Evolutionary conservation across 495 filamentous ascomycete genomes (phyloP), one percentile per base, ranked within the genome.

Genomic region (Xylaria castorea): DNA sequence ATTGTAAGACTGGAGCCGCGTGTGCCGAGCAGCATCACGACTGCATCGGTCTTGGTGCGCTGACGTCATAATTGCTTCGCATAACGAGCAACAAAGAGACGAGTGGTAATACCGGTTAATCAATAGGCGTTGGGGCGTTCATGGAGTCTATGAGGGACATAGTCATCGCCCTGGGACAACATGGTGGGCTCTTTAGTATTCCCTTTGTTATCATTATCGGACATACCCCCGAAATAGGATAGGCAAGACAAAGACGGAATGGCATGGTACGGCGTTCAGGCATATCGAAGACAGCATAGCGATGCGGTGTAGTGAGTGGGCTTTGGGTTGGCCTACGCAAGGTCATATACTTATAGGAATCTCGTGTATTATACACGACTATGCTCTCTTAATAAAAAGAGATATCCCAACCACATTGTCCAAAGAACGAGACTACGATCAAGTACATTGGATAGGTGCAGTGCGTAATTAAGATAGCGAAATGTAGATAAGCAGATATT

Each of bases 191-290:
- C 30, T 50, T 50, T 66, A 18, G 34, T 72, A n/a, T 72, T 51
- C 50, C 7, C 22, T 55, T 71, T 61, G 8, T 61, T 53, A 36
- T 71, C 48, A 38, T 64, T 71, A 30, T 65, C 46, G 60, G 69
- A 66, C 62, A 71, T 71, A 71, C 70, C 70, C 61, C 27, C 14
- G 18, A 48, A 58, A 72, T 38, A 61, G 38, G 63, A 42, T 32
- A 61, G 70, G 57, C 53, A 66, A 48, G 40, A 67, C 18, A 36
- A 58, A 48, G 40, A 50, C 9, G 51, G 51, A 34, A 62, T 55
- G 60, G 60, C 48, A 65, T 64, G 30, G 30, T 65, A 72, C 63
- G 70, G 70, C 70, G 70, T 72, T 67, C 42, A 67, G 70, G 63
- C 30, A 61, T 72, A 44, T 46, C 50, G 40, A 48, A 25, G 38